Conservation (phyloP, 2,329 filamentous ascomycete species). For the Trichoderma arundinaceum region DNA sequence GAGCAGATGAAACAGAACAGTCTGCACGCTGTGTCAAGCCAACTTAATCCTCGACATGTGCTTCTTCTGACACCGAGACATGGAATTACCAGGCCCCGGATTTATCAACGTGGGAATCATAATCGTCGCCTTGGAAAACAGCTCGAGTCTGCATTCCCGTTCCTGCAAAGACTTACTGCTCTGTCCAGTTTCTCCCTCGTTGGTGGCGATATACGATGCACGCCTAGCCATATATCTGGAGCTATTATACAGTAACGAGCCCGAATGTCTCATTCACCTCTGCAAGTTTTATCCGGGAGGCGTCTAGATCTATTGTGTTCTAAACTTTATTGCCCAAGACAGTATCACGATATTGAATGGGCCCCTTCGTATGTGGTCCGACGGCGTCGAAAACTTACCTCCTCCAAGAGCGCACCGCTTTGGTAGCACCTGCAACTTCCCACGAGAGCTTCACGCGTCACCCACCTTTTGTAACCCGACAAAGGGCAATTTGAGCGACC, state of each 20-base stretch:
- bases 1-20: not conserved
- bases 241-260: not conserved
- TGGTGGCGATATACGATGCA: not conserved
- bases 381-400: conserved; percentile 22
- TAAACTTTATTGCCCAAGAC: conserved; percentile 4
- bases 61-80: conserved; percentile 5
- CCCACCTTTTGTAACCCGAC: not conserved
- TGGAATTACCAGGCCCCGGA: not conserved
- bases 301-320: not conserved
- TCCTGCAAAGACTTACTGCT: not conserved
- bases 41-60: conserved; percentile 2
- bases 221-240: not conserved
- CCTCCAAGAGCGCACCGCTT: not conserved
- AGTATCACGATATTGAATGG: conserved; percentile 14
- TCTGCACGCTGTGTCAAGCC: not conserved
- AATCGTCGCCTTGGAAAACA: not conserved
- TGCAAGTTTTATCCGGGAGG: not conserved
- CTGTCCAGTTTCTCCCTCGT: not conserved
- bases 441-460: conserved; percentile 20
- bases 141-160: not conserved
- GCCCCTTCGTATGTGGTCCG: conserved; percentile 19
- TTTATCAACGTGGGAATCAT: conserved; percentile 4
- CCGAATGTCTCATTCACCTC: conserved; percentile 5
- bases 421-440: conserved; percentile 28
- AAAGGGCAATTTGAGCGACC: not conserved